Percentiles rank a stretch among this genome's conserved stretches.
phyloP scores from a whole-genome alignment of 345 rosid genomes.

The Leavenworthia alabamica region DNA sequence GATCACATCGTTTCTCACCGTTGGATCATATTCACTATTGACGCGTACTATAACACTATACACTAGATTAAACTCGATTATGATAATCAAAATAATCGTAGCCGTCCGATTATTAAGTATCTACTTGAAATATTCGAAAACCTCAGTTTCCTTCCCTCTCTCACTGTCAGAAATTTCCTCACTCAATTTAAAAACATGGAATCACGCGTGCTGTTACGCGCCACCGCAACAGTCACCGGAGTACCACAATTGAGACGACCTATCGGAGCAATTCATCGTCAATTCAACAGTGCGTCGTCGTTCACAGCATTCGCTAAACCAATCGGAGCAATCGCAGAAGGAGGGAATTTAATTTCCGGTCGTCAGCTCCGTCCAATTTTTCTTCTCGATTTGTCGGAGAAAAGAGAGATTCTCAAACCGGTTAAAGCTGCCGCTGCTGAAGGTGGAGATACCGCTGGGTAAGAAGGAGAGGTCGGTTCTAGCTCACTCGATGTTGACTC shows the following conservation, averaged over 20 bases:
- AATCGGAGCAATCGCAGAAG: constrained; percentile 54
- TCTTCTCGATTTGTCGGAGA: constrained; percentile 44
- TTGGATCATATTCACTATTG: not conserved
- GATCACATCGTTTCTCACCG: constrained; percentile 2
- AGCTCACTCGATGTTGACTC: constrained; percentile 34
- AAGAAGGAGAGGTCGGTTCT: constrained; percentile 75
- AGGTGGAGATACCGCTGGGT: constrained; percentile 92
- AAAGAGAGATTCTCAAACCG: constrained; percentile 46
- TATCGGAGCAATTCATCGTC: constrained; percentile 16
- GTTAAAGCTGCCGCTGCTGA: constrained; percentile 60
- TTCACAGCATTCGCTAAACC: constrained; percentile 31
- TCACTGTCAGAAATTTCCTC: constrained; percentile 9
- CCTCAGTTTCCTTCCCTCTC: constrained; percentile 9
- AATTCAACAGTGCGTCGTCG: constrained; percentile 13
- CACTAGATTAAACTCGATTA: not conserved
- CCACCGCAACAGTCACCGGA: constrained; percentile 39
- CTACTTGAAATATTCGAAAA: constrained; percentile 21
- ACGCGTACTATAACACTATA: not conserved
- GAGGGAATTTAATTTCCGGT: constrained; percentile 72
- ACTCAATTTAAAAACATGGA: constrained; percentile 41
- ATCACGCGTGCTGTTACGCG: constrained; percentile 73
- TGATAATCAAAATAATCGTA: constrained; percentile 4
- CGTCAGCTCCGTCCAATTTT: constrained; percentile 75
- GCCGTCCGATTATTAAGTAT: constrained; percentile 12
- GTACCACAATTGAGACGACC: constrained; percentile 41